Evolutionary conservation across 2,329 filamentous ascomycete genomes (phyloP), one percentile per base, ranked within the genome.

Genomic region (Coleophoma eucalyptorum): DNA sequence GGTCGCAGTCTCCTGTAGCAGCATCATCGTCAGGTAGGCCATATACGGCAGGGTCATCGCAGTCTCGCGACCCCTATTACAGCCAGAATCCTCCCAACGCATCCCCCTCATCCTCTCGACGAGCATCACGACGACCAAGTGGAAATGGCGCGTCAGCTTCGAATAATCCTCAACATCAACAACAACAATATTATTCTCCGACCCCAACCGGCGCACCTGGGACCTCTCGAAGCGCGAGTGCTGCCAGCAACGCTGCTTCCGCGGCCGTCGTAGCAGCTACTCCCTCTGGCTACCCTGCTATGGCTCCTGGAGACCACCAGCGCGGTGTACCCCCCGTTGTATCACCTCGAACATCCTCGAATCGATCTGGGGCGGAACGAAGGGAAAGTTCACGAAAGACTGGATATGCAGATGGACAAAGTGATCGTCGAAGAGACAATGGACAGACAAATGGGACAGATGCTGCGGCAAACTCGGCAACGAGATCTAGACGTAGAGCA

Each of bases 331-430:
- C 87, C 48, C 86, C 89, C 20, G 78, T 89, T 60, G 85, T 87
- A 50, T 91, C 89, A 44, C 89, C 89, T 34, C 83, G 91, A 63
- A 92, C 89, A 7, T 95, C 91, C 13, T 94, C 90, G 41, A 87
- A 83, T 57, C 78, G 35, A 59, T 50, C 58, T n/a, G 51, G 54
- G 2, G 54, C 59, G 18, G 62, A 63, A 43, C 56, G 61, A 48
- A 43, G 48, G 43, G 51, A 41, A 11, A 48, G 33, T 45, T 56
- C 59, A 33, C 54, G 61, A 51, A 51, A 60, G 42, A 54, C 52
- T 12, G 55, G 51, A 43, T 55, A 63, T 35, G 46, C 50, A 1
- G 60, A 65, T 52, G 58, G 57, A 8, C 56, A 58, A 38, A 51
- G 57, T 43, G 58, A 61, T 47, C 51, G 58, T 48, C 56, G 61